Conservation (phyloP, 352 stramenopile genomes). For the Phytopythium delawarense region DNA sequence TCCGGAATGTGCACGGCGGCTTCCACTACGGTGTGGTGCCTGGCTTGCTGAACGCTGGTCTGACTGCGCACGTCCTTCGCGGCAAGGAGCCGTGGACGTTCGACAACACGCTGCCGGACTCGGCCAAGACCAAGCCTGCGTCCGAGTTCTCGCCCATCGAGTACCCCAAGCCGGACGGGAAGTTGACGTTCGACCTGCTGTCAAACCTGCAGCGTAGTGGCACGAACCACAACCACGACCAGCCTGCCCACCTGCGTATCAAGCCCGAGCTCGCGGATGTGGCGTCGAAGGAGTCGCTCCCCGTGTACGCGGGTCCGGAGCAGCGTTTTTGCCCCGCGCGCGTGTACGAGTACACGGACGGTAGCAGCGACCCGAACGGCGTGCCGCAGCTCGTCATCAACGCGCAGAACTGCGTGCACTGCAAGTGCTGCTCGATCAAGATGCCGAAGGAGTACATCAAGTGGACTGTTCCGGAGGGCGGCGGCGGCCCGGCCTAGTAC, state of each 20-base stretch:
- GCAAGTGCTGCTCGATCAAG: conserved; percentile 99
- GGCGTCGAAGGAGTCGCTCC: conserved; percentile 83
- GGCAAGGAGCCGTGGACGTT: conserved; percentile 98
- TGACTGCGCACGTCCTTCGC: conserved; percentile 92
- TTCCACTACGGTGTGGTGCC: conserved; percentile 95
- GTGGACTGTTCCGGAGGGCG: conserved; percentile 98
- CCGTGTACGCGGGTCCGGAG: conserved; percentile 96
- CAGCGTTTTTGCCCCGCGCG: conserved; percentile 97
- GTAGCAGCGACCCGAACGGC: conserved; percentile 79
- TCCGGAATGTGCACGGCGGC: conserved; percentile 96
- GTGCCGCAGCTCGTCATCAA: conserved; percentile 97
- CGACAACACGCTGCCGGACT: conserved; percentile 78
- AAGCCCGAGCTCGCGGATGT: conserved; percentile 89
- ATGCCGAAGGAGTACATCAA: conserved; percentile 99
- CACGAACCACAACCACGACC: conserved; percentile 98
- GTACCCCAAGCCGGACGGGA: conserved; percentile 96
- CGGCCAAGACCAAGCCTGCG: conserved; percentile 89
- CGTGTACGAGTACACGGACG: conserved; percentile 98
- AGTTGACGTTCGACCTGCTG: conserved; percentile 98
- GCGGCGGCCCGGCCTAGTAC: conserved; percentile 97
- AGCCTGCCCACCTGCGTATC: conserved; percentile 96
- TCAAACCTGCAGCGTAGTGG: conserved; percentile 96
- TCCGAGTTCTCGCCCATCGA: conserved; percentile 90
- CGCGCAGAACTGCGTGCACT: conserved; percentile 99
- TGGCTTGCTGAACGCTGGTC: conserved; percentile 92